Evolutionary conservation across 108 stramenopile genomes (phyloP), one percentile per base, ranked within the genome.

Genomic region (Parietichytrium sp.): DNA sequence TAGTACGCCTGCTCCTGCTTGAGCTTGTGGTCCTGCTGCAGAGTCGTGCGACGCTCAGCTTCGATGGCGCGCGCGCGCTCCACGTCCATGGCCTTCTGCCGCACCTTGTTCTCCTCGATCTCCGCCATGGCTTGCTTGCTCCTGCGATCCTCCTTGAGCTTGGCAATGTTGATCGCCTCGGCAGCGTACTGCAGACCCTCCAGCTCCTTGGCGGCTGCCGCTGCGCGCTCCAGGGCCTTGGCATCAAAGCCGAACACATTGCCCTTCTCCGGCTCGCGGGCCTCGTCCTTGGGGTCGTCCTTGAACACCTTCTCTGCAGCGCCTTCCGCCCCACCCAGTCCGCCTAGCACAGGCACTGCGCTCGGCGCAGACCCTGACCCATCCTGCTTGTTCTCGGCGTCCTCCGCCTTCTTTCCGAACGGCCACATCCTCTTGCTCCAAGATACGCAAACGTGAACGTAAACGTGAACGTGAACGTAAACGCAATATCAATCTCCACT

Each of bases 11-110:
- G 61, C 61, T 72, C 61, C 61, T 72, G 61, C 61, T 72, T 72
- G 61, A 72, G 61, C 61, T 72, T 72, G 61, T 72, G 61, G 61
- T 72, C 61, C 61, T 72, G 61, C 61, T 72, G 61, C 15, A 72
- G 61, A 6, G 61, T 72, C 38, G 18, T 16, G 42, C 61, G 61
- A 42, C 61, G 61, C 61, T 72, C 61, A 33, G 36, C 38, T 42
- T 72, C 61, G 38, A 45, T 33, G 38, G 45, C 61, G 61, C 61
- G 61, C 38, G 38, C 18, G 38, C 45, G 61, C 61, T 72, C 61
- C 38, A 72, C 61, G 38, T 72, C 61, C 38, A 72, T 45, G 61
- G 61, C 61, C 61, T 72, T 72, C 61, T 72, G 61, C 16, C 61
- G 61, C 38, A 42, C 61, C 38, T 45, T 36, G 38, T 45, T 72